Evolutionary conservation across 441 rosid genomes (phyloP).

Genomic region (Isatis lusitanica): DNA sequence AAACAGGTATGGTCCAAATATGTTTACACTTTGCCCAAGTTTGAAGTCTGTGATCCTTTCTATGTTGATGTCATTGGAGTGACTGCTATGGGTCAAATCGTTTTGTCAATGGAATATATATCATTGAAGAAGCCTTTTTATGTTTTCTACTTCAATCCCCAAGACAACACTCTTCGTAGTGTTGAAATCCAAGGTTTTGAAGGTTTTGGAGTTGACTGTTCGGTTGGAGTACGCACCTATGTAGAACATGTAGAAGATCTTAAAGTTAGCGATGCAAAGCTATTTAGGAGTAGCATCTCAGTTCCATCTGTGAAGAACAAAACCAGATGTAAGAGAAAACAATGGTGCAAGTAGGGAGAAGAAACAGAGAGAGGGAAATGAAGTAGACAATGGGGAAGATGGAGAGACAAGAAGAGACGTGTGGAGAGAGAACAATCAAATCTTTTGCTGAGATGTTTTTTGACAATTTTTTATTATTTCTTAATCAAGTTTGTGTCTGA

Average conservation of each 20-base stretch:
- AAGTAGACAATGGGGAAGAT: too few species aligned
- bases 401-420: too few species aligned
- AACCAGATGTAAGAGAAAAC: too few species aligned
- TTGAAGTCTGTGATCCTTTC: not conserved
- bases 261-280: not conserved
- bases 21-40: slow-evolving; percentile 9
- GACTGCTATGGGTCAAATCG: slow-evolving; percentile 1
- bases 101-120: not conserved
- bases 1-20: not conserved
- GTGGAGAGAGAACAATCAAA: too few species aligned
- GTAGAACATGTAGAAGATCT: slow-evolving; percentile 8
- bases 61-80: not conserved
- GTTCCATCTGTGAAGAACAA: not conserved
- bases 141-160: not conserved
- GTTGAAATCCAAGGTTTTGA: slow-evolving; percentile 8
- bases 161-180: not conserved
- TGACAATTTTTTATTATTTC: too few species aligned
- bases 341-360: too few species aligned
- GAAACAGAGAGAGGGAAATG: too few species aligned
- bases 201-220: not conserved
- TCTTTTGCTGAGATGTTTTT: too few species aligned
- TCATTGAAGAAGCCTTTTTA: not conserved
- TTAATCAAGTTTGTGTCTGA: too few species aligned
- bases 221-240: not conserved
- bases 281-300: too few species aligned